phyloP scores from a whole-genome alignment of 768 basidiomycete genomes.

The Pholiota molesta region DNA sequence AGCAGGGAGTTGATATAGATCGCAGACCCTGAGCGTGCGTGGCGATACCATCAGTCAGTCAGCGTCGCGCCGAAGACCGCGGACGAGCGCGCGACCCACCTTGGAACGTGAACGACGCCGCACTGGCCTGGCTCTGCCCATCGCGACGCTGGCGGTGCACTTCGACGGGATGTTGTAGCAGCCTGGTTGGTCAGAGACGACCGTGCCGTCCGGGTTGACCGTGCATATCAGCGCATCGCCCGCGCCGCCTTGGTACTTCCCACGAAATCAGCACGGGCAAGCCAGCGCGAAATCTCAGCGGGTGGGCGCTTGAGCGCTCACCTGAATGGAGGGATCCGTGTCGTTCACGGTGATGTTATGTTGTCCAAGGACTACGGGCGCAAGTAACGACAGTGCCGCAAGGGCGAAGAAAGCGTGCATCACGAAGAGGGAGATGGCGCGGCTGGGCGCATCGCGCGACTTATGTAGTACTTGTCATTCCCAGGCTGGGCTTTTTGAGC shows the following conservation, averaged over 20 bases:
- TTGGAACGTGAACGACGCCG: conserved; percentile 9
- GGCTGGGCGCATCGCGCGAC: too few relatives aligned
- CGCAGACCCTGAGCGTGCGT: neutral
- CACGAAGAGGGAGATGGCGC: too few relatives aligned
- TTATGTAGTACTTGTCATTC: too few relatives aligned
- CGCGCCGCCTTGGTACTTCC: neutral
- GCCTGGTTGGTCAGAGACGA: neutral
- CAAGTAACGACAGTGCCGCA: neutral
- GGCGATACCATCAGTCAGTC: neutral
- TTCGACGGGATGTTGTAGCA: conserved; percentile 1
- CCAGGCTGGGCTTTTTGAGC: too few relatives aligned
- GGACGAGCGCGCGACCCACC: neutral
- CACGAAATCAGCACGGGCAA: too few relatives aligned
- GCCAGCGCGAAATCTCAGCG: too few relatives aligned
- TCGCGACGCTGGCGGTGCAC: conserved; percentile 2
- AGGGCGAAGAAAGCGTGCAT: neutral
- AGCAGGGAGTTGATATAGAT: conserved; percentile 8
- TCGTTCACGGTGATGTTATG: conserved; percentile 14
- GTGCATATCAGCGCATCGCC: neutral
- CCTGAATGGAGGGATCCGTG: neutral
- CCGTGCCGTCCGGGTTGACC: neutral
- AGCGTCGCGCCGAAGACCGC: too few relatives aligned
- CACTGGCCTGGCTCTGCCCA: neutral
- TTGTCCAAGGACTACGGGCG: neutral
- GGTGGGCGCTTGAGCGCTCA: too few relatives aligned